Evolutionary conservation across 2,329 filamentous ascomycete species (phyloP).

Genomic region (Fusarium aywerte): DNA sequence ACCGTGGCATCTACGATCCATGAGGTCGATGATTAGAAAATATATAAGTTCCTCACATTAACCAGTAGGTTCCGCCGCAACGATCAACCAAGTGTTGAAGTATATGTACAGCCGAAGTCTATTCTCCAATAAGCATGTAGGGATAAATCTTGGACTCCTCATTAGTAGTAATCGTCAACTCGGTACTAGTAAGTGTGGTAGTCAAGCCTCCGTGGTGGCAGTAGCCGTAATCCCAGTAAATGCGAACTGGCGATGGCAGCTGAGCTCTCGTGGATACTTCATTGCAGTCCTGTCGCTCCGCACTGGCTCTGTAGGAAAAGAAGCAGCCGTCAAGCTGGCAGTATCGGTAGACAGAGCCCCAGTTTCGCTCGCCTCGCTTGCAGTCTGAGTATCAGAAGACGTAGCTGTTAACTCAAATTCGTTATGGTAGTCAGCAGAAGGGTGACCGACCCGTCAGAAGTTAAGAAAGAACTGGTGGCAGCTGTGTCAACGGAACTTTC

Average conservation of each 20-base stretch:
- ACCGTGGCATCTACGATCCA: neutral
- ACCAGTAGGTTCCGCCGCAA: neutral
- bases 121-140: neutral
- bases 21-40: neutral
- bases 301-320: neutral
- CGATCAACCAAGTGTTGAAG: neutral
- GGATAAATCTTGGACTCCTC: neutral
- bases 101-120: neutral
- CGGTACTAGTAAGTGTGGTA: neutral
- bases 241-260: too few relatives aligned
- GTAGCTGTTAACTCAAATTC: neutral
- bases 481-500: neutral
- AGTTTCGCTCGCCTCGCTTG: neutral
- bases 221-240: neutral
- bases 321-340: neutral
- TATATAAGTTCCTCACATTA: neutral
- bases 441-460: neutral
- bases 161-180: neutral
- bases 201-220: neutral
- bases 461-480: neutral
- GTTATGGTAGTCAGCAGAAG: neutral
- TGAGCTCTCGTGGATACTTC: neutral
- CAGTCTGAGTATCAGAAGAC: neutral
- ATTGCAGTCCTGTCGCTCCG: neutral
- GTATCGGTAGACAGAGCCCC: neutral